Evolutionary conservation across 1,139 yeast species (phyloP), one percentile per base, ranked within the genome.

Genomic region (Komagataea norvegica): DNA sequence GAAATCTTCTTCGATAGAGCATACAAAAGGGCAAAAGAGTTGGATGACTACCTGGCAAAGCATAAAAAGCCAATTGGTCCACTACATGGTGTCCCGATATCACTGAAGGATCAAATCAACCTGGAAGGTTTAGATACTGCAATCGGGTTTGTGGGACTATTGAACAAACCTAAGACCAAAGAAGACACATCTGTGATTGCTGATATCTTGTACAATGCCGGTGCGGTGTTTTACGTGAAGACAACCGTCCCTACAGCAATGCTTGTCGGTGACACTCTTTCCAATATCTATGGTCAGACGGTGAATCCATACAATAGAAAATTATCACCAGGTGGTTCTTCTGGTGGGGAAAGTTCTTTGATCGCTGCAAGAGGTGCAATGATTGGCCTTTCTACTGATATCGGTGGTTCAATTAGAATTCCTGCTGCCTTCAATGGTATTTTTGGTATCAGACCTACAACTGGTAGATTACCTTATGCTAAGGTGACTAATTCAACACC

Each of bases 11-110:
- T 62, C 33, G 66, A 65, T 4, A 45, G 44, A 21, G 72, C 70
- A 1, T 46, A 69, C 13, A 50, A 47, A 20, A 56, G 70, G 32
- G 80, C 82, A 1, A 56, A 64, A 43, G 60, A 60, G 41, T 60
- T 74, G 43, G 83, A 77, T 46, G 61, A 56, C 9, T 57, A 62
- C 44, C 62, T 54, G 29, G 45, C 45, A 5, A 42, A 52, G 27
- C 55, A 54, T 16, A 72, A 72, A 1, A 54, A 62, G 34, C 43
- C 62, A 0, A 40, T 62, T 11, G 83, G 84, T 13, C 79, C 81
- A 6, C 59, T 81, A 24, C 86, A 82, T 37, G 91, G 89, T 4
- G 61, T 82, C 41, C 88, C 88, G 8, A 64, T 81, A 34, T 75
- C 86, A 3, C 52, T 80, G 38, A 72, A 72, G 45, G 80, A 74